Conservation (phyloP, 1,284 basidiomycete species). For the Irpex sp. region DNA sequence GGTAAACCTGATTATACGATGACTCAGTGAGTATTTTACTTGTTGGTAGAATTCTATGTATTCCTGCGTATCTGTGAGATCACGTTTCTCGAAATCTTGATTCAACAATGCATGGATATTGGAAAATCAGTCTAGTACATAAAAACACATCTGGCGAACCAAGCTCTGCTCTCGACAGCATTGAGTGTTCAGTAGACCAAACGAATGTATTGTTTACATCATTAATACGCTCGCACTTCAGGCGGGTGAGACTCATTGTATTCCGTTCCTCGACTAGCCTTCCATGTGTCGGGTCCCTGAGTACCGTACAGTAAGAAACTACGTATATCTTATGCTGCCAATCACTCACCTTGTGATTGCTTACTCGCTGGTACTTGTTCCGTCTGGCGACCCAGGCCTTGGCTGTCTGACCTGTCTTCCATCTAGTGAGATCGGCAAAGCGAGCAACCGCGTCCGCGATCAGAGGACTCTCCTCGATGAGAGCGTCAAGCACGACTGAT, state of each 20-base stretch:
- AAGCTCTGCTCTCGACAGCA: too few species aligned
- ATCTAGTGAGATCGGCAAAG: conserved; percentile 16
- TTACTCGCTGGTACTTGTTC: conserved; percentile 18
- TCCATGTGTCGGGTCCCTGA: conserved; percentile 29
- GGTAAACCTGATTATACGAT: too few species aligned
- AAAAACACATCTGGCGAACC: too few species aligned
- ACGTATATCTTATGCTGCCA: background rate
- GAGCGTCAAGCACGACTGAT: conserved; percentile 22
- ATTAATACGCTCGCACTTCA: background rate
- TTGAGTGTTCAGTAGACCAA: too few species aligned
- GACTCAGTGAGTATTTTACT: too few species aligned
- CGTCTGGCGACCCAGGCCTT: conserved; percentile 29
- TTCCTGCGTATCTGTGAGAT: too few species aligned
- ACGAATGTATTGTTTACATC: too few species aligned
- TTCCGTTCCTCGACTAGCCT: conserved; percentile 26
- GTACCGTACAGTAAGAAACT: background rate
- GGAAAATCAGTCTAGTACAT: too few species aligned
- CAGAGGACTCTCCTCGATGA: conserved; percentile 22
- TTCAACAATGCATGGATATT: too few species aligned
- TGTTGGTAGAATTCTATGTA: too few species aligned
- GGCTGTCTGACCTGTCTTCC: conserved; percentile 24
- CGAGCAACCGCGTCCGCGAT: conserved; percentile 26
- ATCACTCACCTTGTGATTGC: background rate
- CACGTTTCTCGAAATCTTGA: too few species aligned
- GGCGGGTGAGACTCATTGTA: conserved; percentile 8